Evolutionary conservation across 192 early-diverging fungal species (phyloP), one percentile per base, ranked within the genome.

Genomic region (Coemansia sp.): DNA sequence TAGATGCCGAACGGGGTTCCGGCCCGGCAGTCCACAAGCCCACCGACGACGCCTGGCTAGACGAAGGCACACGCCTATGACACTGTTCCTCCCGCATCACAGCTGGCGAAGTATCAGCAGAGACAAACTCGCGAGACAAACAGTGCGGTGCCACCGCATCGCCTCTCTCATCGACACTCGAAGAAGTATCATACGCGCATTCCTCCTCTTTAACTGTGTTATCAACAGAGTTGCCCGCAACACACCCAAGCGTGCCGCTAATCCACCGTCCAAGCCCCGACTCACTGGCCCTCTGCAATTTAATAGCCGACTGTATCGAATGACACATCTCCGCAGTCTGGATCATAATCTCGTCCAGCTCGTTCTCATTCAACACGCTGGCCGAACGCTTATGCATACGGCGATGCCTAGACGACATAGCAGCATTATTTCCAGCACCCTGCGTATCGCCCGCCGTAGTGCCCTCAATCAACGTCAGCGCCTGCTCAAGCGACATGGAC

Each of bases 341-440:
- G 20, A 79, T 75, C 81, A 84, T 84, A 16, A 84, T 76, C 13
- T 84, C 76, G 65, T 84, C 81, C 20, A 84, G 65, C 65, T 84
- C 81, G 62, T n/a, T 61, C 1, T 38, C 67, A 9, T 74, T 71
- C 46, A 84, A 47, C 12, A 74, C 81, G 55, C 81, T 79, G 0
- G 70, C 57, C 38, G 81, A 73, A 0, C 76, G 73, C 71, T 73
- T 75, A 38, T 84, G 81, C 65, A 71, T 64, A 1, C 76, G 66
- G 12, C 81, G 76, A n/a, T 69, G 66, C 16, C 70, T 68, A 9
- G 41, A 33, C 24, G 13, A 34, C 5, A 58, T 20, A 5, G 58
- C 53, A 20, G 53, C 39, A n/a, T 44, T 22, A 34, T 39, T 16
- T 3, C 50, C 39, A 6, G 38, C 29, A 0, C 39, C 33, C 13